Evolutionary conservation across 768 basidiomycete genomes (phyloP), one percentile per base, ranked within the genome.

Genomic region (Podaxis sp.): DNA sequence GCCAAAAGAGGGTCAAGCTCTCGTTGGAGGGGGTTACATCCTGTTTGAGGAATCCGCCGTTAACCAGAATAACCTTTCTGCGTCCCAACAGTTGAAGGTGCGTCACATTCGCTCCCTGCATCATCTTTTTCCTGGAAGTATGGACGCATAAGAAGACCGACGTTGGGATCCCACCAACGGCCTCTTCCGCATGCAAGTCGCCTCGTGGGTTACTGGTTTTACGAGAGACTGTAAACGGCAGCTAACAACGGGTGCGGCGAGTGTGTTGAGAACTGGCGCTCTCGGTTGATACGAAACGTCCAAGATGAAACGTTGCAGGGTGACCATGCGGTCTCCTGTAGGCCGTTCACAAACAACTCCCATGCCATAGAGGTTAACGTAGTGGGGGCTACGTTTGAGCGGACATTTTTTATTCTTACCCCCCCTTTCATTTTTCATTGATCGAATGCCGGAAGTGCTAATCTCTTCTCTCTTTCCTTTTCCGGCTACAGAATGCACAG

Each of bases 271-370:
- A 63, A 73, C 72, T 53, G 58, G 54, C 60, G 76, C 76, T 77
- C 83, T 80, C 82, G 91, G 90, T 90, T 87, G 96, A 99, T 99
- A 96, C 95, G 89, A 91, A 77, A 66, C 83, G 91, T 93, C 96
- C 96, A 72, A 97, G 70, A 96, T 77, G 51, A 60, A 78, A 89
- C 48, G 65, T 60, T 53, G 36, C 54, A 49, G 55, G 61, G 55
- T 67, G 59, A 44, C 65, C 58, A 46, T 40, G 54, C 53, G 62
- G 69, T 63, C 65, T 57, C 67, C 66, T 69, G 65, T 69, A 64
- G 73, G 77, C 77, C 71, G 86, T 85, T 83, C 80, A 78, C 80
- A 81, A 93, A 96, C 94, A 96, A 95, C 93, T 88, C 90, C 85
- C 87, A 77, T 82, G 81, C 79, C 10, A 80, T 69, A 70, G 77